Conservation (phyloP, 2,329 filamentous ascomycete species). For the Trichoderma pleuroti region DNA sequence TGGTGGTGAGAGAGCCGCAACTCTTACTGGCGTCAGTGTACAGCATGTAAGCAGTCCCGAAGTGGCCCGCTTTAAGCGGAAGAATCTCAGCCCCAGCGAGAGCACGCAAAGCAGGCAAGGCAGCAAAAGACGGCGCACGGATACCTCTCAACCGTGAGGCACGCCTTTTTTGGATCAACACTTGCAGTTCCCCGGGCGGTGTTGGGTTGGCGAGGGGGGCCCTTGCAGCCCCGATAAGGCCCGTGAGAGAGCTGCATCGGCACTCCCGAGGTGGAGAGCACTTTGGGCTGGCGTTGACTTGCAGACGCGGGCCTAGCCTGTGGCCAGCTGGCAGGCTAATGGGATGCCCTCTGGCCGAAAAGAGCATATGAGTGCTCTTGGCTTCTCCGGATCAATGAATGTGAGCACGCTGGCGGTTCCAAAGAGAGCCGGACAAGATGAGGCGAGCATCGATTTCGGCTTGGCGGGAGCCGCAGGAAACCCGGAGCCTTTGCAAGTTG, state of each 20-base stretch:
- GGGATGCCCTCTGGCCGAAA: background rate
- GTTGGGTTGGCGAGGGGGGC: background rate
- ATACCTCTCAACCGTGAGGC: background rate
- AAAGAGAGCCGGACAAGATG: background rate
- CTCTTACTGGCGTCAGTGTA: background rate
- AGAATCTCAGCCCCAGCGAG: background rate
- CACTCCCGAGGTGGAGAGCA: constrained; percentile 18
- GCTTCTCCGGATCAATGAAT: background rate
- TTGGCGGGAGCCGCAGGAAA: background rate
- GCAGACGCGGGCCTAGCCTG: constrained; percentile 14
- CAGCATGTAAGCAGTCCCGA: background rate
- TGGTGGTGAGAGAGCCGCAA: background rate
- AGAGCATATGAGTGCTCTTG: background rate
- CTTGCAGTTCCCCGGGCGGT: constrained; percentile 3
- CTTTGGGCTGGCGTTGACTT: constrained; percentile 13
- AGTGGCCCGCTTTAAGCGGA: background rate
- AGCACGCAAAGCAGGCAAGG: background rate
- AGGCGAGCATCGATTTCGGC: background rate
- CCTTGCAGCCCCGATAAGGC: constrained; percentile 9
- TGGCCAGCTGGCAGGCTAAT: background rate
- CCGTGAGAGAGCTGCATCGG: constrained; percentile 15
- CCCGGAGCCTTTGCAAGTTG: background rate
- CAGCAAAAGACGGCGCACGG: background rate
- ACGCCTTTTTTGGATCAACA: background rate
- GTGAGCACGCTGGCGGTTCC: background rate